These are phyloP conservation scores for Spongospora subterranea DNA, from an alignment of 208 protist species.

Conservation along the genomic window DNA sequence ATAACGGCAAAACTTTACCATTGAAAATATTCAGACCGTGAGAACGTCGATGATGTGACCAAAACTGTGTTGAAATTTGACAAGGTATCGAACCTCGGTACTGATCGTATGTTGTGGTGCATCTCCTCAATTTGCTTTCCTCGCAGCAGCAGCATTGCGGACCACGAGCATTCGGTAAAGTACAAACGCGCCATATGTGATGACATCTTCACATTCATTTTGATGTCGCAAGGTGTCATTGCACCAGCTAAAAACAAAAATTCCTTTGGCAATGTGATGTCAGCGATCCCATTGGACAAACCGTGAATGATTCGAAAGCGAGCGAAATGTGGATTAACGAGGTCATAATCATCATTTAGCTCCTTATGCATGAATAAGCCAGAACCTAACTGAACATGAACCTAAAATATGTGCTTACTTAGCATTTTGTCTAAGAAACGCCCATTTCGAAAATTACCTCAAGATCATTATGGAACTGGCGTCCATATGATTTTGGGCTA, in stretches of 20 bases:
- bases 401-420: too few species aligned
- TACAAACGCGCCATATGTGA: neutral
- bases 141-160: slow-evolving; percentile 3
- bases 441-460: too few species aligned
- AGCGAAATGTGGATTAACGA: slow-evolving; percentile 24
- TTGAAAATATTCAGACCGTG: neutral
- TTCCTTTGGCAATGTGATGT: neutral
- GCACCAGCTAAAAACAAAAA: neutral
- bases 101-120: neutral
- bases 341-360: neutral
- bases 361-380: neutral
- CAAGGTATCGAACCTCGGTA: neutral
- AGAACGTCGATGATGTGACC: slow-evolving; percentile 21
- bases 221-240: neutral
- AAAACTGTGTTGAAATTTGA: neutral
- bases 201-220: neutral
- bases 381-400: slow-evolving; percentile 18
- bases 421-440: too few species aligned
- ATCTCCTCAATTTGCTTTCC: neutral
- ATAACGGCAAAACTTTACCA: neutral
- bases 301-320: neutral
- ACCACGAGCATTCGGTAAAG: neutral
- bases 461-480: neutral
- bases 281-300: neutral
- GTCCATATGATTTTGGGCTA: neutral